A percentile compares a stretch with the other conserved stretches of the same genome.
Conservation (phyloP, 768 basidiomycete genomes). For the Leucosporidium yakuticum region DNA sequence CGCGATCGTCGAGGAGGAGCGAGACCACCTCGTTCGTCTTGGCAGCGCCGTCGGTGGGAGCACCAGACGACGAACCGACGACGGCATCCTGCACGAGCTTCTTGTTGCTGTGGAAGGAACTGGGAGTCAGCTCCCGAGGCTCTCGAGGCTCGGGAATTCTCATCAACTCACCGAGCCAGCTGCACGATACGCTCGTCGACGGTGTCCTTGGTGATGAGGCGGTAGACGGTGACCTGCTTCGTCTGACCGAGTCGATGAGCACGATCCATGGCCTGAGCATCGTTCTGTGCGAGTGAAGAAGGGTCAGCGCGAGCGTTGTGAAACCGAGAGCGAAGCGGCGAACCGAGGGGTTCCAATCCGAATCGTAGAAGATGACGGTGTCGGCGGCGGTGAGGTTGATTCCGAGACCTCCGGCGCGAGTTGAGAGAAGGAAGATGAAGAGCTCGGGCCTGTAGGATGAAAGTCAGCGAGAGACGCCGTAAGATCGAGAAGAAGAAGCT, state of each 20-base stretch:
- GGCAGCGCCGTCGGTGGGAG: constrained; percentile 1
- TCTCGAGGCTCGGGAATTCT: too few relatives aligned
- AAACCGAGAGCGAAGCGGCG: not conserved
- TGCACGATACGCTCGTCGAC: constrained; percentile 97
- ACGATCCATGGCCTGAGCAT: constrained; percentile 77
- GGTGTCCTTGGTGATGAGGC: constrained; percentile 65
- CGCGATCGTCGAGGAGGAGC: constrained; percentile 87
- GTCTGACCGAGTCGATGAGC: constrained; percentile 91
- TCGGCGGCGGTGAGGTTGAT: constrained; percentile 50
- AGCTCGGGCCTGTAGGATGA: constrained; percentile 67
- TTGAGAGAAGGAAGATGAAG: constrained; percentile 82
- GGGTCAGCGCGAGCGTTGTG: not conserved
- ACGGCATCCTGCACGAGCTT: constrained; percentile 87
- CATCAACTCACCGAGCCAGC: constrained; percentile 57
- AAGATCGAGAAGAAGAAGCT: constrained; percentile 35
- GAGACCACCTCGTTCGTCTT: constrained; percentile 97
- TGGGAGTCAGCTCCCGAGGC: too few relatives aligned
- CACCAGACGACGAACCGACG: constrained; percentile 56
- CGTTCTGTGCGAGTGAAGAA: constrained; percentile 59
- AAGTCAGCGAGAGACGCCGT: not conserved
- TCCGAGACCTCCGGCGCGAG: constrained; percentile 80
- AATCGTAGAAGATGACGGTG: constrained; percentile 83
- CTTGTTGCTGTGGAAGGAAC: constrained; percentile 26
- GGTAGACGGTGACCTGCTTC: constrained; percentile 64
- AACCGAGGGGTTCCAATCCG: constrained; percentile 80